A percentile compares a stretch with the other conserved stretches of the same genome.
phyloP scores from a whole-genome alignment of 192 early-diverging fungal species.

The Dissophora globulifera region DNA sequence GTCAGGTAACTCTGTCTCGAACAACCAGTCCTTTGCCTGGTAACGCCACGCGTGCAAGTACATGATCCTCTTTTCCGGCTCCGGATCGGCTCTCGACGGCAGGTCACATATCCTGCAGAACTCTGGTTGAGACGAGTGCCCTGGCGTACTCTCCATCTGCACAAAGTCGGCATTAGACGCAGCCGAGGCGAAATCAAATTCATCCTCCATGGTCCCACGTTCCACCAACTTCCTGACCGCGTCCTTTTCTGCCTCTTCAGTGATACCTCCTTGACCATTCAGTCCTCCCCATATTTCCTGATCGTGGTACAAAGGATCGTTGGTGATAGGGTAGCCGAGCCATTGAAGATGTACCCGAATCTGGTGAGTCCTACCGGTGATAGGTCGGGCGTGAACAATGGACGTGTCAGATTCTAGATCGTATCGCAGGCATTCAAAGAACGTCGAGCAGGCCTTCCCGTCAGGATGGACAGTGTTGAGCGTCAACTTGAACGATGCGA shows the following conservation, averaged over 20 bases:
- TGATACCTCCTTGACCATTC: conserved; percentile 63
- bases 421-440: conserved; percentile 73
- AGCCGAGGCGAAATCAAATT: conserved; percentile 23
- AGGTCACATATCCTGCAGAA: conserved; percentile 73
- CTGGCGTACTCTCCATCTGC: conserved; percentile 17
- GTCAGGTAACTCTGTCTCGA: conserved; percentile 80
- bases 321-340: conserved; percentile 92
- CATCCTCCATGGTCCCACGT: conserved; percentile 29
- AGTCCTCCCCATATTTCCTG: conserved; percentile 73
- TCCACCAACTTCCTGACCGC: conserved; percentile 45
- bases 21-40: conserved; percentile 76
- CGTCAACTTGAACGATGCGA: conserved; percentile 86
- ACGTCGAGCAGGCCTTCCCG: conserved; percentile 86
- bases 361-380: conserved; percentile 96
- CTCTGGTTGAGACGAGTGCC: conserved; percentile 7
- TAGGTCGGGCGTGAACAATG: conserved; percentile 82
- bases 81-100: conserved; percentile 71
- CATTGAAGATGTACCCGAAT: conserved; percentile 96
- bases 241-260: conserved; percentile 32
- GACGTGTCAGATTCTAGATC: conserved; percentile 70
- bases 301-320: conserved; percentile 93
- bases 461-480: conserved; percentile 86
- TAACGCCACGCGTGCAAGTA: conserved; percentile 95
- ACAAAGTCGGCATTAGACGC: conserved; percentile 6
- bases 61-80: conserved; percentile 79